These are phyloP conservation scores for Inonotus obliquus DNA, from an alignment of 1,284 basidiomycete genomes.

Conservation along the genomic window DNA sequence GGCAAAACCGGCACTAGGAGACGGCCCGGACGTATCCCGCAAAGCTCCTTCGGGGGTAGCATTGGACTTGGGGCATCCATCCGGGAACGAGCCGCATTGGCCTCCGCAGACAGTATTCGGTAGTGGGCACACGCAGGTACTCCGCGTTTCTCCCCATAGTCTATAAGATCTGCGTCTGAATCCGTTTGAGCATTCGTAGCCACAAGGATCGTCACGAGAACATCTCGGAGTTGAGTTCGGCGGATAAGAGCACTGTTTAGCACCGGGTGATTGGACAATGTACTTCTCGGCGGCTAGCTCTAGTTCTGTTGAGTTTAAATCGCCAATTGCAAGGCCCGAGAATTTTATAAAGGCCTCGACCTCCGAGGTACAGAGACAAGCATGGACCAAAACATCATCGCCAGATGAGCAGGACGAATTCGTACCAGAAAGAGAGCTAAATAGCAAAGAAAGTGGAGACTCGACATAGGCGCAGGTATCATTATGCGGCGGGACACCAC, in stretches of 20 bases:
- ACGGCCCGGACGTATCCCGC: background rate
- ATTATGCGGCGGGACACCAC: background rate
- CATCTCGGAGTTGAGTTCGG: background rate
- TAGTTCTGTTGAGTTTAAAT: background rate
- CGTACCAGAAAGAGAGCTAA: background rate
- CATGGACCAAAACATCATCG: background rate
- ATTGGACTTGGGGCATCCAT: background rate
- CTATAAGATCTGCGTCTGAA: background rate
- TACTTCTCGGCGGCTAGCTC: background rate
- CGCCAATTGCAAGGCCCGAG: background rate
- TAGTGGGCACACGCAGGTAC: background rate
- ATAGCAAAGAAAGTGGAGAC: background rate
- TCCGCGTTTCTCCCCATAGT: background rate
- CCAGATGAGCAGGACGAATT: background rate
- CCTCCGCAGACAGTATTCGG: constrained; percentile 1
- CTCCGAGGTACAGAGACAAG: background rate
- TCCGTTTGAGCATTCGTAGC: constrained; percentile 4
- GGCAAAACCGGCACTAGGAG: background rate
- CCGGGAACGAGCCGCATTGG: background rate
- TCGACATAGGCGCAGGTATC: constrained; percentile 1
- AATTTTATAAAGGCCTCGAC: background rate
- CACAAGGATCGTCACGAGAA: background rate
- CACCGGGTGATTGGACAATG: background rate
- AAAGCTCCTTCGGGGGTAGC: background rate
- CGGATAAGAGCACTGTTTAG: constrained; percentile 1